Evolutionary conservation across 768 basidiomycete genomes (phyloP), one percentile per base, ranked within the genome.

Genomic region (Mycena latifolia): DNA sequence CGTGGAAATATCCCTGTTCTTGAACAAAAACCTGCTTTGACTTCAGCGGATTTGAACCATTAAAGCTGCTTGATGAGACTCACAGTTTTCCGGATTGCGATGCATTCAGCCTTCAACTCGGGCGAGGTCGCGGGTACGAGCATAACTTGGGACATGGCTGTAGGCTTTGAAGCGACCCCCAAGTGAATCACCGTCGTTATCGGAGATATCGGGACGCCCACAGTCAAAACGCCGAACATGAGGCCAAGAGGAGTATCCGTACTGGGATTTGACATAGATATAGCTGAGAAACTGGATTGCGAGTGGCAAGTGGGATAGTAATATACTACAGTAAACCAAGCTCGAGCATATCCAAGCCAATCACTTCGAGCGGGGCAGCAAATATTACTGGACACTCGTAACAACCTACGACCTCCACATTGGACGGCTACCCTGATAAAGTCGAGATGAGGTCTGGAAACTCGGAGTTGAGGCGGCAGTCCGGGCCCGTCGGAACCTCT

Each of bases 1-100:
- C 15, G 20, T 55, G 54, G 5, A 41, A 24, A 28, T 55, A 55
- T 18, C 54, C 54, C 39, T 55, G 54, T 43, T 55, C 54, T n/a
- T 55, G 54, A 10, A 55, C 54, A 41, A 55, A 55, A 2, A 55
- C 54, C 54, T 55, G 25, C 3, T 20, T n/a, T 20, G 8, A 20
- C 24, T 25, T 55, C 25, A 55, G 53, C 11, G 8, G 35, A 54
- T 5, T 35, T 15, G 3, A 12, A 33, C 11, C 20, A 28, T 41
- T 6, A 39, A 7, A 33, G 37, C 37, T 15, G n/a, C 24, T 18
- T 3, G 41, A 43, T 43, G 18, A n/a, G 41, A 17, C 54, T 43
- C 25, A 55, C 54, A 28, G 54, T 41, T 55, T 55, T 55, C 0
- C 54, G 39, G 20, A 55, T 55, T 28, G 24, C 17, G 17, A 55